phyloP scores from a whole-genome alignment of 805 yeast species.

The Diddensiella santjacobensis region DNA sequence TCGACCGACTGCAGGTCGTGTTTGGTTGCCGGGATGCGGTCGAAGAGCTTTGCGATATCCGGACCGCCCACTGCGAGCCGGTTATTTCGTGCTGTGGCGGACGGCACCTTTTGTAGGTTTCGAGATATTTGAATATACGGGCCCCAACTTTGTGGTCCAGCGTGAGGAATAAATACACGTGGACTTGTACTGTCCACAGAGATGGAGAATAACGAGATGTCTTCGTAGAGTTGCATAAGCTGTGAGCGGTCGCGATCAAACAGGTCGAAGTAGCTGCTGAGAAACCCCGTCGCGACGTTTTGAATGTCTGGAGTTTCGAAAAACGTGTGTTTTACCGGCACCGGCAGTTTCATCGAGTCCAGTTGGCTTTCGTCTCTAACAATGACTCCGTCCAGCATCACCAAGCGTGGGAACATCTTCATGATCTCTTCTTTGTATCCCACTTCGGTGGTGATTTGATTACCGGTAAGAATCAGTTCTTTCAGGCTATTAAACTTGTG shows the following conservation, averaged over 20 bases:
- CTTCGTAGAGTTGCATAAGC: slow-evolving; percentile 68
- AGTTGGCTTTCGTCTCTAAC: slow-evolving; percentile 67
- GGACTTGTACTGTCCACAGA: slow-evolving; percentile 75
- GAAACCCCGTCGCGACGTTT: slow-evolving; percentile 67
- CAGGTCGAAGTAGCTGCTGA: slow-evolving; percentile 65
- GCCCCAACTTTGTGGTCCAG: slow-evolving; percentile 27
- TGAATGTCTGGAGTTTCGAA: slow-evolving; percentile 76
- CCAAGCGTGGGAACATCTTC: slow-evolving; percentile 72
- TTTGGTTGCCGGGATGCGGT: slow-evolving; percentile 69
- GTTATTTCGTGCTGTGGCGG: slow-evolving; percentile 45
- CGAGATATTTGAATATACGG: slow-evolving; percentile 67
- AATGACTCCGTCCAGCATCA: slow-evolving; percentile 70
- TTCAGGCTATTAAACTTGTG: slow-evolving; percentile 68
- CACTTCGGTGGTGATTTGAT: slow-evolving; percentile 57
- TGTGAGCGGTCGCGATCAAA: slow-evolving; percentile 82
- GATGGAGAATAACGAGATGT: slow-evolving; percentile 78
- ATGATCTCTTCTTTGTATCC: slow-evolving; percentile 59
- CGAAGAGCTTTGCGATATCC: slow-evolving; percentile 57
- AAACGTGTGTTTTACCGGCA: slow-evolving; percentile 56
- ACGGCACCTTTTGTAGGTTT: slow-evolving; percentile 61
- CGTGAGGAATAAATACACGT: slow-evolving; percentile 28
- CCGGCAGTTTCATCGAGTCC: slow-evolving; percentile 30
- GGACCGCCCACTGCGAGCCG: slow-evolving; percentile 69
- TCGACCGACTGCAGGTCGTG: slow-evolving; percentile 68
- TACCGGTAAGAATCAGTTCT: slow-evolving; percentile 73